These are phyloP conservation scores for Candida dendrica DNA, from an alignment of 805 yeast genomes.

Conservation along the genomic window DNA sequence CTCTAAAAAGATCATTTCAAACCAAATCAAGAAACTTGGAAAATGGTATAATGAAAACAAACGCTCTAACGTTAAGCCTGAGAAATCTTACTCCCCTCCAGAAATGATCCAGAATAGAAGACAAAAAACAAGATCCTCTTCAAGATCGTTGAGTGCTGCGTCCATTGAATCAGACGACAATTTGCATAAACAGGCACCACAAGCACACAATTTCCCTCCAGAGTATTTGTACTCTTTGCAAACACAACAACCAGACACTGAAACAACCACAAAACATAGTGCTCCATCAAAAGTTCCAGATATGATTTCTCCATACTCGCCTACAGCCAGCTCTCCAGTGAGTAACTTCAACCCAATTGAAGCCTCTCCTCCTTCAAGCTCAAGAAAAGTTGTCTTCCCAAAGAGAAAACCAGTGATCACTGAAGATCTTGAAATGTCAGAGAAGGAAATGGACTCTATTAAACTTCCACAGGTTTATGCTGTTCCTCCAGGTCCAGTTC, in stretches of 20 bases:
- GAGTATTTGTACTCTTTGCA: conserved; percentile 16
- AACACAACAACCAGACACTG: conserved; percentile 9
- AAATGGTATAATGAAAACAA: conserved; percentile 57
- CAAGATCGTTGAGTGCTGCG: not conserved
- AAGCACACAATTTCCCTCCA: conserved; percentile 20
- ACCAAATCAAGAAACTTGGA: conserved; percentile 52
- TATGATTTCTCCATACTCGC: conserved; percentile 15
- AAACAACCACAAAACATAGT: conserved; percentile 5
- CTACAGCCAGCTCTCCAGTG: not conserved
- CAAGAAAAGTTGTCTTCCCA: conserved; percentile 6
- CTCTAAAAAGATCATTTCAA: conserved; percentile 31
- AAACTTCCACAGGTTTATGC: no score
- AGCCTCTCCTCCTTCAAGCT: conserved; percentile 4
- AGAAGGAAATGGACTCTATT: not conserved
- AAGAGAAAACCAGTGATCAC: conserved; percentile 15
- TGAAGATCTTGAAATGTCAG: not conserved
- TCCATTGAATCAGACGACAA: conserved; percentile 2
- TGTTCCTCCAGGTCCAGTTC: no score
- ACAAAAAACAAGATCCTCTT: conserved; percentile 20
- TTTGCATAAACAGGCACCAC: conserved; percentile 16
- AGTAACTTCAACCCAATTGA: conserved; percentile 1
- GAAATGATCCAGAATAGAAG: conserved; percentile 64
- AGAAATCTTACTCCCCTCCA: conserved; percentile 36
- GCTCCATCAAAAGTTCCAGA: conserved; percentile 17
- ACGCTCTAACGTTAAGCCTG: conserved; percentile 2